Evolutionary conservation across 163 green algal species (phyloP).

Genomic region (Scenedesmus sp.): DNA sequence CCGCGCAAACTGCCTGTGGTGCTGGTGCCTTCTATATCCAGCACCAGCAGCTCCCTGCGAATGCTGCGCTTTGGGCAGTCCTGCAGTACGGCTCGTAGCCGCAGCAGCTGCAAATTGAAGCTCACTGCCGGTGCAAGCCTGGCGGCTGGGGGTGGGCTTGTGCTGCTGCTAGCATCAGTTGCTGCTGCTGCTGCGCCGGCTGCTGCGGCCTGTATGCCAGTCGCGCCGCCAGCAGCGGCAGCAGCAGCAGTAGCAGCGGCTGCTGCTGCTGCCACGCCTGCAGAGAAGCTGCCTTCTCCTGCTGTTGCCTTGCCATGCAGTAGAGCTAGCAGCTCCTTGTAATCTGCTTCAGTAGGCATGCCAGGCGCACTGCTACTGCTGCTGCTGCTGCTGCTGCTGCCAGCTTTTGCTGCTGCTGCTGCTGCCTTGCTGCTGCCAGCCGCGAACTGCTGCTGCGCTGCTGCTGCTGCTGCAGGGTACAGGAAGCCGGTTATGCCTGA

Average conservation of each 20-base stretch:
- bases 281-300: background rate
- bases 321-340: slow-evolving; percentile 29
- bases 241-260: background rate
- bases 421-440: slow-evolving; percentile 17
- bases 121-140: background rate
- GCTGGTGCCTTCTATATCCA: slow-evolving; percentile 18
- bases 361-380: background rate
- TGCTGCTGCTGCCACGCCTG: slow-evolving; percentile 19
- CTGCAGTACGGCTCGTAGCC: slow-evolving; percentile 15
- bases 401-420: background rate
- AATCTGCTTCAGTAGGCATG: slow-evolving; percentile 43
- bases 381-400: background rate
- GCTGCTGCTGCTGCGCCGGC: slow-evolving; percentile 4
- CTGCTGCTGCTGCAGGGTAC: slow-evolving; percentile 34
- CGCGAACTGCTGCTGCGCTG: slow-evolving; percentile 7
- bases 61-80: background rate
- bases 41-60: background rate
- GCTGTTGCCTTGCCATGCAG: slow-evolving; percentile 14
- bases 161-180: background rate
- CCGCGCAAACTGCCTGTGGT: background rate
- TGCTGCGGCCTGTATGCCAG: background rate
- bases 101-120: slow-evolving; percentile 29
- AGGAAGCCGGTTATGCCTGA: slow-evolving; percentile 73
- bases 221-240: slow-evolving; percentile 29
- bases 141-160: background rate